A percentile compares a stretch with the other conserved stretches of the same genome.
Evolutionary conservation across 176 grass and related monocot species (phyloP).

Genomic region (Carex scoparia): DNA sequence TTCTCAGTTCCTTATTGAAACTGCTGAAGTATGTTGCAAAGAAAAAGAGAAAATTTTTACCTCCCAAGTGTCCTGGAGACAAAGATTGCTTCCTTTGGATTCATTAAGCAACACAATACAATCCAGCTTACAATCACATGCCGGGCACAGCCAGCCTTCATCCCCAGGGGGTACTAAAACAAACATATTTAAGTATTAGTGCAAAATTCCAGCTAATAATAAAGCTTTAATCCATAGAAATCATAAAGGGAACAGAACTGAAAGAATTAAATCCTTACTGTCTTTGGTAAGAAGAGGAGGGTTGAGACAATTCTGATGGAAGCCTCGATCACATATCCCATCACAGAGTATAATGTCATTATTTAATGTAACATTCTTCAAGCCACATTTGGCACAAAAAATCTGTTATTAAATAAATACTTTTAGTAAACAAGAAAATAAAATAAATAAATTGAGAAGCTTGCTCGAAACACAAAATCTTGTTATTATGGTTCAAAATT

Average conservation of each 20-base stretch:
- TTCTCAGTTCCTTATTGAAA: background rate
- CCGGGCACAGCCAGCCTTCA: constrained; percentile 86
- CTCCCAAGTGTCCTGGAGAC: constrained; percentile 86
- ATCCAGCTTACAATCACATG: constrained; percentile 84
- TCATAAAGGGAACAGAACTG: constrained; percentile 9
- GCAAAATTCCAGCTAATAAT: constrained; percentile 16
- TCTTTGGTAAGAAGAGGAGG: constrained; percentile 79
- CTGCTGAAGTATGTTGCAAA: background rate
- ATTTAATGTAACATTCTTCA: constrained; percentile 58
- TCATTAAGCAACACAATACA: constrained; percentile 87
- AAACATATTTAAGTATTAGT: constrained; percentile 32
- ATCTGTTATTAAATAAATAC: constrained; percentile 55
- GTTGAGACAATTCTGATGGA: constrained; percentile 92
- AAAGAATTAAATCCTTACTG: constrained; percentile 42
- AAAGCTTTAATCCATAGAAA: background rate
- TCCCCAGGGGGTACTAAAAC: constrained; percentile 69
- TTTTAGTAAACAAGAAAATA: background rate
- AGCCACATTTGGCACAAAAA: constrained; percentile 80
- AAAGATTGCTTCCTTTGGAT: constrained; percentile 69
- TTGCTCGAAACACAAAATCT: background rate
- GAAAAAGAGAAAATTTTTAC: constrained; percentile 38
- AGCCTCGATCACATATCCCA: constrained; percentile 81
- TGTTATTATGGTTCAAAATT: background rate
- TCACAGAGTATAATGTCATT: constrained; percentile 99
- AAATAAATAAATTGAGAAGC: background rate